Conservation (phyloP, 2,329 filamentous ascomycete species). For the Xylariomycetidae sp. region DNA sequence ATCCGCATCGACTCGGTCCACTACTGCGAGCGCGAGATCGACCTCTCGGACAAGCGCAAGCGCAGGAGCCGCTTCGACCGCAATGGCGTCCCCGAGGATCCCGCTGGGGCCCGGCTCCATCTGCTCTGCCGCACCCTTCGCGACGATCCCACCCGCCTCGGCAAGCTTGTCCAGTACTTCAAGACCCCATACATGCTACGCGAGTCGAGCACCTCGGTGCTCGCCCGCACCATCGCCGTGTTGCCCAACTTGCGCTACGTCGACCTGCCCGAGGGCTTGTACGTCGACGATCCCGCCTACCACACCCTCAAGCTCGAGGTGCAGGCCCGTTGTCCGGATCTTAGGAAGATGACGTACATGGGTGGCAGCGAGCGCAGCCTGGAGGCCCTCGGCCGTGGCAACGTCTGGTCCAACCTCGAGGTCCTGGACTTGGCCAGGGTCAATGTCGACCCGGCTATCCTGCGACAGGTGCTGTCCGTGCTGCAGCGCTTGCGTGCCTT, state of each 20-base stretch:
- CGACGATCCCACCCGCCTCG: constrained; percentile 64
- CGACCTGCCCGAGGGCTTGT: constrained; percentile 85
- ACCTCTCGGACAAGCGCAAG: constrained; percentile 73
- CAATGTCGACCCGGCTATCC: constrained; percentile 61
- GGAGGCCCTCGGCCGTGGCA: constrained; percentile 59
- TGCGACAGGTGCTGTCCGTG: constrained; percentile 65
- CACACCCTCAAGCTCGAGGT: constrained; percentile 75
- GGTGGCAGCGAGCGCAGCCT: constrained; percentile 73
- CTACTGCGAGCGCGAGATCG: constrained; percentile 83
- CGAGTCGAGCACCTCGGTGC: constrained; percentile 75
- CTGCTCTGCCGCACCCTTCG: constrained; percentile 78
- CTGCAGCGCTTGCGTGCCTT: constrained; percentile 66
- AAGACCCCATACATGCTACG: constrained; percentile 95
- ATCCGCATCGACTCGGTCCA: constrained; percentile 91
- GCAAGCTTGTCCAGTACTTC: constrained; percentile 65
- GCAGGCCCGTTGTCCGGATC: constrained; percentile 72
- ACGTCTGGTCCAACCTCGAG: constrained; percentile 64
- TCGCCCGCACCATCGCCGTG: constrained; percentile 80
- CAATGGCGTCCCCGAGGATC: constrained; percentile 75
- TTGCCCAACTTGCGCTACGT: constrained; percentile 82
- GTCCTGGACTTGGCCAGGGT: constrained; percentile 65
- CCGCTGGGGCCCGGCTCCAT: constrained; percentile 67
- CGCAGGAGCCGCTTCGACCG: constrained; percentile 66
- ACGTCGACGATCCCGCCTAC: constrained; percentile 70
- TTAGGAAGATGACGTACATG: constrained; percentile 85